phyloP scores from a whole-genome alignment of 78 protist species.

The Dictyostelium capitatum region DNA sequence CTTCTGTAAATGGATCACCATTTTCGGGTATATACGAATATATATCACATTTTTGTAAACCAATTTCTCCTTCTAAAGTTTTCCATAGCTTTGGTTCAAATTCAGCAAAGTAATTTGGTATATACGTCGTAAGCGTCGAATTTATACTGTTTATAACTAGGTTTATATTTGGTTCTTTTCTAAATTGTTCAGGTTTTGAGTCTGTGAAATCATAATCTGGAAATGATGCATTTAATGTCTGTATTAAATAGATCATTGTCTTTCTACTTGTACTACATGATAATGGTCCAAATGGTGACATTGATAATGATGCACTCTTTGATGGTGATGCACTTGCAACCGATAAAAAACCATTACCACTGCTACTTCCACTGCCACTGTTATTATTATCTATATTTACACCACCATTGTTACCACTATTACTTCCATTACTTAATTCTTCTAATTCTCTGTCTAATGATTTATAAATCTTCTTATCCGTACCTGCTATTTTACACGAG shows the following conservation, averaged over 20 bases:
- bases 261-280: conserved; percentile 60
- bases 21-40: conserved; percentile 74
- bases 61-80: conserved; percentile 54
- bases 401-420: neutral
- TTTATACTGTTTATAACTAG: conserved; percentile 58
- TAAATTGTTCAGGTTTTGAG: conserved; percentile 57
- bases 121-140: conserved; percentile 7
- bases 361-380: no score
- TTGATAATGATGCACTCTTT: neutral
- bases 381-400: neutral
- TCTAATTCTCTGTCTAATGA: conserved; percentile 60
- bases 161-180: conserved; percentile 35
- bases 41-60: conserved; percentile 48
- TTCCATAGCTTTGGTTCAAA: conserved; percentile 59
- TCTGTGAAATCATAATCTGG: conserved; percentile 81
- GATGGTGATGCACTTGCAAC: conserved; percentile 1
- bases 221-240: conserved; percentile 68
- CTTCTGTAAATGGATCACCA: conserved; percentile 78
- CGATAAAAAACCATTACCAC: neutral
- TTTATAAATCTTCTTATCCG: conserved; percentile 62
- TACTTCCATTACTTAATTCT: neutral
- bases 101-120: conserved; percentile 14
- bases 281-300: conserved; percentile 78
- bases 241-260: conserved; percentile 66
- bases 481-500: conserved; percentile 69